Evolutionary conservation across 2,329 filamentous ascomycete genomes (phyloP).

Genomic region (Alternaria panax): DNA sequence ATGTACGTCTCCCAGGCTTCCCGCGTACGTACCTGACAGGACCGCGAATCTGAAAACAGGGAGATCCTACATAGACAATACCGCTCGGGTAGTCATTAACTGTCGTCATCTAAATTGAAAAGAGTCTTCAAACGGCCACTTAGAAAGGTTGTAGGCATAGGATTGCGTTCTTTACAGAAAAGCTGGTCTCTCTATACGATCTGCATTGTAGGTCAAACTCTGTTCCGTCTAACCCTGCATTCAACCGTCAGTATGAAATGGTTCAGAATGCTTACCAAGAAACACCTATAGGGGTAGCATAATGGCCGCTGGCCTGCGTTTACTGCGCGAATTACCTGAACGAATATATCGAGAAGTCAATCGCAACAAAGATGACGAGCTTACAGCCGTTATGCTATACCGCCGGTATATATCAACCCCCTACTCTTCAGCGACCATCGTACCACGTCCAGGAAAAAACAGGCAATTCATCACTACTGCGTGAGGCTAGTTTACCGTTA

Average conservation of each 20-base stretch:
- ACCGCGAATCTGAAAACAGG: background rate
- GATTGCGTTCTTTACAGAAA: background rate
- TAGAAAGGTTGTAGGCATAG: background rate
- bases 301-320: background rate
- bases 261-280: background rate
- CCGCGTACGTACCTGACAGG: background rate
- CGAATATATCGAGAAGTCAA: background rate
- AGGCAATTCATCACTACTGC: background rate
- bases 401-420: background rate
- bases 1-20: background rate
- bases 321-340: background rate
- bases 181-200: background rate
- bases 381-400: background rate
- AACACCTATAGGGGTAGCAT: background rate
- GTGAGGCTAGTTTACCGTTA: background rate
- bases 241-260: background rate
- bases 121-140: background rate
- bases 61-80: background rate
- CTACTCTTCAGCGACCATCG: background rate
- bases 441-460: background rate
- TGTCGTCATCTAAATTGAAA: background rate
- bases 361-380: background rate
- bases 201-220: background rate
- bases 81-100: background rate
- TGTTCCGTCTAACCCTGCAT: background rate